Evolutionary conservation across 2,329 filamentous ascomycete species (phyloP), one percentile per base, ranked within the genome.

Genomic region (Talaromyces sp.): DNA sequence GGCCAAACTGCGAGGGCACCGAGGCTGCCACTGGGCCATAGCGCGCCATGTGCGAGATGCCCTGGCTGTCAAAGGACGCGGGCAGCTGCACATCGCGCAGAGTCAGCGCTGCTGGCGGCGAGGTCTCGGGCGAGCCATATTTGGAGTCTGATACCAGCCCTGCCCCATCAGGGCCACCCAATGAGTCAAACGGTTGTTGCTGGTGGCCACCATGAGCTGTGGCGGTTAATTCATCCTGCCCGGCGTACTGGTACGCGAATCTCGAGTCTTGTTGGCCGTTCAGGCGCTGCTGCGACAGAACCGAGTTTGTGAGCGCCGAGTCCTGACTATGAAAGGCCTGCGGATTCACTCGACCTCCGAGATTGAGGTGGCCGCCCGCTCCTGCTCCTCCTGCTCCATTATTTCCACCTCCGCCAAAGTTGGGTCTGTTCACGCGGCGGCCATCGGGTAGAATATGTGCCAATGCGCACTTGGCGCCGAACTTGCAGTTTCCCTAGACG

Each of bases 401-500:
- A 73, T 81, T 71, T 79, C 86, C 75, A 84, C 77, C 75, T 64
- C 78, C 73, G 60, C 75, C 75, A 53, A 77, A 71, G 67, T 77
- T 80, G 32, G 89, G 80, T 82, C 89, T 79, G 77, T 97, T 97
- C 73, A 98, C 91, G 72, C 93, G 86, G 69, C 91, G 88, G 62
- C 95, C 95, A 76, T 98, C 93, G 67, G 93, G 92, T 55, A 97
- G 87, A 70, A 98, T 89, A 77, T 99, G 95, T 66, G 96, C 91
- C 72, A 98, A 91, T 71, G 93, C 93, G 81, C 95, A 99, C 78
- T 98, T 98, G 65, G 91, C 90, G 64, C 95, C 95, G 75, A 98
- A 99, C 77, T 98, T 98, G 86, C 95, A 99, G 78, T 97, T 97
- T 67, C 95, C 95, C 91, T 97, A 3, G 14, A 35, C 26, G 5